These are phyloP conservation scores for Tuber melanosporum DNA, from an alignment of 495 filamentous ascomycete species.

Conservation along the genomic window DNA sequence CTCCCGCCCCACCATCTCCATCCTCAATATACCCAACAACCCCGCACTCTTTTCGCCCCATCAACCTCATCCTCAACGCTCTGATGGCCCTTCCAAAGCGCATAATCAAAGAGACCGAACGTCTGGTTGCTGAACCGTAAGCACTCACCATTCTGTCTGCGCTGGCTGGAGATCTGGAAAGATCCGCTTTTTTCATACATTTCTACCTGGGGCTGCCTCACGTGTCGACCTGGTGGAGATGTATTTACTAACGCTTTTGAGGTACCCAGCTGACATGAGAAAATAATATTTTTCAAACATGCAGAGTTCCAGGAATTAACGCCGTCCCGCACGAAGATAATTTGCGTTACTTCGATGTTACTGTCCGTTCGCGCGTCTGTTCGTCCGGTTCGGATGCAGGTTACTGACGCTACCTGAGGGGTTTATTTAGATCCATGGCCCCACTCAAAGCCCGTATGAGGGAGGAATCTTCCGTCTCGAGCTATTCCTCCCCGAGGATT, in stretches of 20 bases:
- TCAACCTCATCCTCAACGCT: constrained; percentile 25
- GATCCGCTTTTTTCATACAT: constrained; percentile 10
- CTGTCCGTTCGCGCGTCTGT: constrained; percentile 36
- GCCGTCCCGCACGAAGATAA: constrained; percentile 98
- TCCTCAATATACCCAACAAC: constrained; percentile 12
- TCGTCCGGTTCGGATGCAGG: not conserved
- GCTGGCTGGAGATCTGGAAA: not conserved
- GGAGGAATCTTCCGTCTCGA: constrained; percentile 96
- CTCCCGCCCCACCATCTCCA: not conserved
- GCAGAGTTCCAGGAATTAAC: constrained; percentile 89
- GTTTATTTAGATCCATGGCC: constrained; percentile 66
- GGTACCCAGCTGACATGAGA: constrained; percentile 7
- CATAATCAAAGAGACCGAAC: constrained; percentile 97
- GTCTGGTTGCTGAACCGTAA: constrained; percentile 93
- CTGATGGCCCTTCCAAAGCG: constrained; percentile 67
- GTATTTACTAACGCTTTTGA: constrained; percentile 27
- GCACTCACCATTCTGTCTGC: constrained; percentile 39
- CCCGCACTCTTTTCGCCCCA: constrained; percentile 32
- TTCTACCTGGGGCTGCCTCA: constrained; percentile 8
- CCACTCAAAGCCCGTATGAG: constrained; percentile 60
- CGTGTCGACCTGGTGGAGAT: constrained; percentile 6
- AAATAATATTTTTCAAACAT: constrained; percentile 2
- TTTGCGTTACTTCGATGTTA: constrained; percentile 94
- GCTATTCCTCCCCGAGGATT: constrained; percentile 97
- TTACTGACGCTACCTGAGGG: constrained; percentile 16